These are phyloP conservation scores for Schrenkiella parvula DNA, from an alignment of 345 rosid species.

Conservation along the genomic window DNA sequence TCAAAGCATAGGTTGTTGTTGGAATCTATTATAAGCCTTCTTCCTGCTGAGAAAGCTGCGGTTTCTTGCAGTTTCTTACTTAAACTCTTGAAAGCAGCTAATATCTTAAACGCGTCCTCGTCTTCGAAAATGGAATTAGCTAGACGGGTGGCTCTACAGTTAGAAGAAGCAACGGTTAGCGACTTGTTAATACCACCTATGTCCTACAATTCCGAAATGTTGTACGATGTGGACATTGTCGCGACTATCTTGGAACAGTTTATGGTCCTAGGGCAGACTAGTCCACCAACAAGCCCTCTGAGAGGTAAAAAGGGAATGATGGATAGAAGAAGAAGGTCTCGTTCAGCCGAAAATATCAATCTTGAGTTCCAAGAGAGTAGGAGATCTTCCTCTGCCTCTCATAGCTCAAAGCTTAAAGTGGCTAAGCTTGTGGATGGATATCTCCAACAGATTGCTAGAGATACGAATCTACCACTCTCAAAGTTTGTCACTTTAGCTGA, in stretches of 20 bases:
- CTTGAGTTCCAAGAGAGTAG: slow-evolving; percentile 85
- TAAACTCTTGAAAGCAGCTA: slow-evolving; percentile 80
- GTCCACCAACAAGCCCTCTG: slow-evolving; percentile 91
- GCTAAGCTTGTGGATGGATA: slow-evolving; percentile 91
- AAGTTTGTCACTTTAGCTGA: slow-evolving; percentile 79
- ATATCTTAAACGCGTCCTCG: slow-evolving; percentile 62
- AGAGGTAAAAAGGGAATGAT: slow-evolving; percentile 55
- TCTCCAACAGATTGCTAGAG: slow-evolving; percentile 75
- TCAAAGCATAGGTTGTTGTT: slow-evolving; percentile 62
- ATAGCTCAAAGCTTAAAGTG: slow-evolving; percentile 88
- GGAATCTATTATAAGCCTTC: slow-evolving; percentile 83
- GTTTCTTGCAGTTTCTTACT: slow-evolving; percentile 83
- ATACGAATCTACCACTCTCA: slow-evolving; percentile 67
- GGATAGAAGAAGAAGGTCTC: slow-evolving; percentile 77
- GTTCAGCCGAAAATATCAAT: slow-evolving; percentile 85
- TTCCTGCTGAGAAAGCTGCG: slow-evolving; percentile 75
- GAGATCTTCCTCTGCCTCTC: slow-evolving; percentile 95
- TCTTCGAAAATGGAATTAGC: slow-evolving; percentile 81
- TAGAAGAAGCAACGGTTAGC: slow-evolving; percentile 78
- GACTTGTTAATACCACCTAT: slow-evolving; percentile 76
- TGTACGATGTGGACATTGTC: slow-evolving; percentile 78
- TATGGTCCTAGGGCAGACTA: slow-evolving; percentile 74
- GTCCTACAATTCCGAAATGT: slow-evolving; percentile 39
- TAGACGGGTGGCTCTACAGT: slow-evolving; percentile 71
- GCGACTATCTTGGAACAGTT: slow-evolving; percentile 77